Evolutionary conservation across 306 rosid species (phyloP).

Genomic region (Rubus parviflorus): DNA sequence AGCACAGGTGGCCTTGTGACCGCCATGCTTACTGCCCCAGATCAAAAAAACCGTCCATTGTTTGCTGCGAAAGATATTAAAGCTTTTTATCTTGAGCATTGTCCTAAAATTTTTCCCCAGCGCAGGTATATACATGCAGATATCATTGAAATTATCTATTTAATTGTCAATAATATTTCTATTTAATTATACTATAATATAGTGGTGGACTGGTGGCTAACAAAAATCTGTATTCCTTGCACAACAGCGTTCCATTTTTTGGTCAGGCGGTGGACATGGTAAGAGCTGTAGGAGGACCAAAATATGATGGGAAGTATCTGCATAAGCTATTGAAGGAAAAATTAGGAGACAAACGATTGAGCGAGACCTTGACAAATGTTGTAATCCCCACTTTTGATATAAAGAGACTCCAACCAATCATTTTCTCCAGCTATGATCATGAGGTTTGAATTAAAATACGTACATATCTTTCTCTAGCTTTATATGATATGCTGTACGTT

Average conservation of each 20-base stretch:
- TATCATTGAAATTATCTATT: neutral
- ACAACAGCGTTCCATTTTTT: neutral
- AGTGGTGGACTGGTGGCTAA: too few species aligned
- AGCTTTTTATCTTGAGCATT: slow-evolving; percentile 32
- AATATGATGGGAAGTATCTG: slow-evolving; percentile 51
- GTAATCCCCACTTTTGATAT: slow-evolving; percentile 62
- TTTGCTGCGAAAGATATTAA: slow-evolving; percentile 38
- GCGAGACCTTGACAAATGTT: slow-evolving; percentile 48
- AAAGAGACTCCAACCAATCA: slow-evolving; percentile 26
- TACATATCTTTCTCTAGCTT: too few species aligned
- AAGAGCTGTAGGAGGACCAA: slow-evolving; percentile 29
- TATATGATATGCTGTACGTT: too few species aligned
- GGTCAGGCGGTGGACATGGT: neutral
- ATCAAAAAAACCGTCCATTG: slow-evolving; percentile 23
- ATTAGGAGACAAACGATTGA: slow-evolving; percentile 31
- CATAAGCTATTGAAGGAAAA: slow-evolving; percentile 30
- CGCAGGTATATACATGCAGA: neutral
- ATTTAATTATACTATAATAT: neutral
- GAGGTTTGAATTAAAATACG: too few species aligned
- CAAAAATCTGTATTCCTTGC: too few species aligned
- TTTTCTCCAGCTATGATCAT: too few species aligned
- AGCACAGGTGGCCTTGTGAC: slow-evolving; percentile 38
- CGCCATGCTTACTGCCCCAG: slow-evolving; percentile 33
- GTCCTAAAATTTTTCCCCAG: slow-evolving; percentile 39
- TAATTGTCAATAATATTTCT: neutral